phyloP scores from a whole-genome alignment of 768 basidiomycete species.

The Punctularia strigosozonata region DNA sequence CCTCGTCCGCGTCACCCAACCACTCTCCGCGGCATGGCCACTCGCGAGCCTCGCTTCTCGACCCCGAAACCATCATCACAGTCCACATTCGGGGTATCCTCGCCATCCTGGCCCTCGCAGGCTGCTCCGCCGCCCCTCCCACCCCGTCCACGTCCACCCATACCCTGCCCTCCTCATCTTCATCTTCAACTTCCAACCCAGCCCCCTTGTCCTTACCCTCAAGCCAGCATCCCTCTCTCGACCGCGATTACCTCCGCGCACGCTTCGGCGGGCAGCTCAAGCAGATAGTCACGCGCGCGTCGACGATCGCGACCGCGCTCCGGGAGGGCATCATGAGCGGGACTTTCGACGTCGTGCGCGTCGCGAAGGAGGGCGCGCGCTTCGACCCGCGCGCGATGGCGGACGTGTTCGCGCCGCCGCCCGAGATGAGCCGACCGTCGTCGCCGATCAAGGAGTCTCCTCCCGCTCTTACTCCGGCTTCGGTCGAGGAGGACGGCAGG shows the following conservation, averaged over 20 bases:
- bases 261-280: constrained; percentile 18
- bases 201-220: constrained; percentile 13
- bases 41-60: too few species aligned
- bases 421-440: too few species aligned
- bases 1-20: too few species aligned
- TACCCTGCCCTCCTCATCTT: background rate
- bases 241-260: constrained; percentile 16
- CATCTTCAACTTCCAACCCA: background rate
- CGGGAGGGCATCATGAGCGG: constrained; percentile 22
- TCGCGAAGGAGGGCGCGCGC: constrained; percentile 5
- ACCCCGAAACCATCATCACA: constrained; percentile 6
- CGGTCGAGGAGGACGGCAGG: constrained; percentile 8
- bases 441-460: too few species aligned
- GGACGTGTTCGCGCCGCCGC: constrained; percentile 13
- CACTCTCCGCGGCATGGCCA: too few species aligned
- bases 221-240: constrained; percentile 15
- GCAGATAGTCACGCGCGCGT: constrained; percentile 17
- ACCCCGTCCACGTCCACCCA: too few species aligned
- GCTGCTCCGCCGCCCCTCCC: background rate
- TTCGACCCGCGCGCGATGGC: constrained; percentile 18
- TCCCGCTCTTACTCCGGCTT: too few species aligned
- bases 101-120: constrained; percentile 15
- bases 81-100: constrained; percentile 19
- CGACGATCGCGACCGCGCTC: constrained; percentile 15
- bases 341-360: constrained; percentile 19